Evolutionary conservation across 805 yeast genomes (phyloP), one percentile per base, ranked within the genome.

Genomic region (Yamadazyma sp.): DNA sequence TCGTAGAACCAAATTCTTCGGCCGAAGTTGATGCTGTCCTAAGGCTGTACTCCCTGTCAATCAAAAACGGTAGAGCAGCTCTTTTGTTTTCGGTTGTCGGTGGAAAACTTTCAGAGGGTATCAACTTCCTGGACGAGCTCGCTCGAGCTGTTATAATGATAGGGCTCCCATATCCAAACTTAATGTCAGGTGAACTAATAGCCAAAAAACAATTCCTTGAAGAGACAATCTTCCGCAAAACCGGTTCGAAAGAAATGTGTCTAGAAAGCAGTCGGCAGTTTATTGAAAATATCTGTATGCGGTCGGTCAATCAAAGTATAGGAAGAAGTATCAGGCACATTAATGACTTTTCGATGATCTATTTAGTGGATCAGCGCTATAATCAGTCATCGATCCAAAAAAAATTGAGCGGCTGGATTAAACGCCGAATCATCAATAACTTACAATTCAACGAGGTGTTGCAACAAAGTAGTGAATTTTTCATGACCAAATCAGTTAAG

Each of bases 91-190:
- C 96, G 0, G 95, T 91, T 1, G 95, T 91, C 11, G 96, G 96
- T 1, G 98, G 97, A 0, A 83, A 83, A 52, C 70, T 90, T 62
- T 86, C 95, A 0, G 98, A 90, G 58, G 98, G 98, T 4, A 91
- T 90, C 28, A 90, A 90, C 54, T 90, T 91, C 56, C 77, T 90
- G 8, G 91, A 89, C 52, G 79, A 82, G 26, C 62, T 91, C n/a
- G 96, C 96, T 1, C 68, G 97, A 41, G 89, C 86, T 0, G 90
- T 91, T 0, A 65, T 86, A 2, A 82, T 91, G 84, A 68, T 87
- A 9, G 98, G 97, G 0, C 57, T 91, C 26, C 97, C 98, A 2
- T 91, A 75, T 50, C 97, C 98, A 0, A 91, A 89, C 57, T 74
- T 83, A 0, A 75, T 73, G 50, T 81, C 93, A 18, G 95, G 91